A percentile compares a stretch with the other conserved stretches of the same genome.
These are phyloP conservation scores for Mycena latifolia DNA, from an alignment of 768 basidiomycete genomes.

Conservation along the genomic window DNA sequence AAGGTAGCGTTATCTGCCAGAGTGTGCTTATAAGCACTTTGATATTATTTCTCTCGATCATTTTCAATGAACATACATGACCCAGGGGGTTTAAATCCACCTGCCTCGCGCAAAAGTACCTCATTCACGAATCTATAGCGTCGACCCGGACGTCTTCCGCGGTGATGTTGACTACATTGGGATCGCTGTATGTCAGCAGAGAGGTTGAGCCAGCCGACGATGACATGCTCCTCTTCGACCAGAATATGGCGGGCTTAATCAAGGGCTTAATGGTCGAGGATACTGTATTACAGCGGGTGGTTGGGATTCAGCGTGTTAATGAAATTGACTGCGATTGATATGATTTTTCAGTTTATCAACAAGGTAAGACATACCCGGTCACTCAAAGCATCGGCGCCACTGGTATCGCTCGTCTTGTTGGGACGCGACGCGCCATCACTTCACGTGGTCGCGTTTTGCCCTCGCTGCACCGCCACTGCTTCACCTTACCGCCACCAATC, in stretches of 20 bases:
- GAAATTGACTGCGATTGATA: not conserved
- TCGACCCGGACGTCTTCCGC: slow-evolving; percentile 3
- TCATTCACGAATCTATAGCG: not conserved
- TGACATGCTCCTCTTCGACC: not conserved
- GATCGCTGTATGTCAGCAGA: slow-evolving; percentile 8
- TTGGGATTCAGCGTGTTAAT: slow-evolving; percentile 15
- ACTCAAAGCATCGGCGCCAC: not conserved
- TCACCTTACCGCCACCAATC: too few species aligned
- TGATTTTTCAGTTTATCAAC: too few species aligned
- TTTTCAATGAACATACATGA: too few species aligned
- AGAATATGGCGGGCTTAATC: not conserved
- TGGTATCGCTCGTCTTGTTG: not conserved
- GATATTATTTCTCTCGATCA: too few species aligned
- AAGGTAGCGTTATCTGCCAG: too few species aligned
- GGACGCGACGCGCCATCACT: too few species aligned
- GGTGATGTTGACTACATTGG: not conserved
- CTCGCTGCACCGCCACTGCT: too few species aligned
- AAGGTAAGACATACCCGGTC: not conserved
- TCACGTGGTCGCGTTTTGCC: too few species aligned
- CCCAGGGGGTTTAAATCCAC: too few species aligned
- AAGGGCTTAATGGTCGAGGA: not conserved
- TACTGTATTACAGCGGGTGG: not conserved
- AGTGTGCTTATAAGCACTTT: too few species aligned
- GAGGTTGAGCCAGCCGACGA: not conserved
- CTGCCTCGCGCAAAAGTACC: too few species aligned